phyloP scores from a whole-genome alignment of 305 asterid species.

The Vinca major region DNA sequence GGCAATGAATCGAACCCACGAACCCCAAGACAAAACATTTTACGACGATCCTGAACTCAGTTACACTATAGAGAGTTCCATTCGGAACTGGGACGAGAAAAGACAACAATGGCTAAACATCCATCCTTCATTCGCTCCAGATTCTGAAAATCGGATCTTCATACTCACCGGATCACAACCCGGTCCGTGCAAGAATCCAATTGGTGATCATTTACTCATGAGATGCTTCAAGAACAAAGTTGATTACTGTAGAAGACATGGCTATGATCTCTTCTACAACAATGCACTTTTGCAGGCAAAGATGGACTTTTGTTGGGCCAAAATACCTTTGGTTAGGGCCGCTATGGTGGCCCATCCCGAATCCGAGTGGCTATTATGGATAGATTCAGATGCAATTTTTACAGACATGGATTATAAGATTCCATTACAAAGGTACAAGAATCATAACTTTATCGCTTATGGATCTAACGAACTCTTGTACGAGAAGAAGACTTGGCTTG shows the following conservation, averaged over 20 bases:
- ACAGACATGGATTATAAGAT: slow-evolving; percentile 64
- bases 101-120: slow-evolving; percentile 42
- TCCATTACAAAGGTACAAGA: slow-evolving; percentile 50
- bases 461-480: slow-evolving; percentile 46
- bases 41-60: slow-evolving; percentile 46
- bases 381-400: slow-evolving; percentile 68
- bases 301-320: slow-evolving; percentile 61
- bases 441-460: slow-evolving; percentile 45
- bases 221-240: slow-evolving; percentile 71
- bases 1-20: slow-evolving; percentile 21
- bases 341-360: slow-evolving; percentile 78
- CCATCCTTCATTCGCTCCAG: slow-evolving; percentile 25
- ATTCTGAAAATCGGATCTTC: slow-evolving; percentile 27
- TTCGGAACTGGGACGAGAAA: slow-evolving; percentile 53
- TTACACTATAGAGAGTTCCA: slow-evolving; percentile 42
- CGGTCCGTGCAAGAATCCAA: slow-evolving; percentile 41
- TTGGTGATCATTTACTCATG: slow-evolving; percentile 54
- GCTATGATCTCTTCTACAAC: slow-evolving; percentile 50
- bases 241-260: slow-evolving; percentile 64
- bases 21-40: slow-evolving; percentile 33
- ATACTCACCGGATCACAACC: slow-evolving; percentile 65
- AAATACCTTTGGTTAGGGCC: slow-evolving; percentile 48
- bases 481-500: slow-evolving; percentile 59
- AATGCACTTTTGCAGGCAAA: slow-evolving; percentile 43
- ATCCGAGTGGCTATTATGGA: slow-evolving; percentile 62